Base-by-base conservation (phyloP, 352 stramenopile species). In the Phytophthora podocarpi region DNA sequence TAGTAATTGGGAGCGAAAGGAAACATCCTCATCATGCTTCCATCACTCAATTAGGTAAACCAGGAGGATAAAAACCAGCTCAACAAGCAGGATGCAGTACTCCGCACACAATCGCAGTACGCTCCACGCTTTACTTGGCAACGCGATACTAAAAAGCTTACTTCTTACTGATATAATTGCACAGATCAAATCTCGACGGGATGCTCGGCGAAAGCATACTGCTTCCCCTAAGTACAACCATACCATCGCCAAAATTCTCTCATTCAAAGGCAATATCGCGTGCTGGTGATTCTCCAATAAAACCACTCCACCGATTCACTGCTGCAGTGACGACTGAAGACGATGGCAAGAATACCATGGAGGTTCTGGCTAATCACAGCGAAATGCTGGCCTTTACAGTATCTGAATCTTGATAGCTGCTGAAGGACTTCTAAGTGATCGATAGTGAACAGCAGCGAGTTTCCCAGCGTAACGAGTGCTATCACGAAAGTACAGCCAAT, bases 331-430 rank as follows among this genome's bases (percentile, higher is more conserved):
- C 21, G 2, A 24, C 37, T 10, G 27, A 40, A 35, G 31, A 56
- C 10, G 36, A 56, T 36, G 42, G 48, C 15, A 36, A 16, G 32
- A 41, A 30, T 42, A n/a, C 35, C 12, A 40, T 37, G 45, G 15
- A 42, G n/a, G 31, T n/a, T 28, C 20, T 74, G 20, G 45, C 65
- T 16, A 72, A 59, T 32, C 21, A 76, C 24, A 87, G 76, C 30
- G 74, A 89, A 41, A 71, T 86, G 46, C 15, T 84, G 27, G 54
- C 61, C 15, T 78, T 84, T 40, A 36, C 53, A 32, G n/a, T 8
- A 8, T 4, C 12, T 21, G 10, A 49, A 20, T 13, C 13, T n/a
- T 53, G 15, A 40, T 21, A 41, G 6, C 6, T 48, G 26, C 4
- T 46, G 9, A 21, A 31, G n/a, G n/a, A n/a, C n/a, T n/a, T n/a